A percentile compares a stretch with the other conserved stretches of the same genome.
Conservation (phyloP, 164 flowering plant genomes). For the Malania oleifera region DNA sequence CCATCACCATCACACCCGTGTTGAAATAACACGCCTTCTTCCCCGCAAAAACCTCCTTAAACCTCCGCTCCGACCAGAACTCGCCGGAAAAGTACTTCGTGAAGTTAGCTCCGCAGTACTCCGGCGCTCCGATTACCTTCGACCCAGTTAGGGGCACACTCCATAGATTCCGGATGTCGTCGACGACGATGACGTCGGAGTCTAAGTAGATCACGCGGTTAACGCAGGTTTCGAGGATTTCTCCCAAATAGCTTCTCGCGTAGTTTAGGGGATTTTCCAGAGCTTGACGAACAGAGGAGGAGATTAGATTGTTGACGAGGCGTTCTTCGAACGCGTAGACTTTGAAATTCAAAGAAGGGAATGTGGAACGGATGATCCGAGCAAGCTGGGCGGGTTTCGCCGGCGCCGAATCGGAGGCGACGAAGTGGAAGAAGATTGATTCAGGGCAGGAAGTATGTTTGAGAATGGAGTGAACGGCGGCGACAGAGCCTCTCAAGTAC, state of each 20-base stretch:
- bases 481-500: slow-evolving; percentile 36
- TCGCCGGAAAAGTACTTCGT: slow-evolving; percentile 38
- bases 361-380: slow-evolving; percentile 24
- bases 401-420: slow-evolving; percentile 24
- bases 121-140: slow-evolving; percentile 52
- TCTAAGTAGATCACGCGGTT: slow-evolving; percentile 54
- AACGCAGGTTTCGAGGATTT: slow-evolving; percentile 35
- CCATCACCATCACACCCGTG: slow-evolving; percentile 79
- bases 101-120: slow-evolving; percentile 52
- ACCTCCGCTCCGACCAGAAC: slow-evolving; percentile 43
- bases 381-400: background rate
- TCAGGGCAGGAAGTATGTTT: slow-evolving; percentile 47
- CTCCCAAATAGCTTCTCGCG: slow-evolving; percentile 55
- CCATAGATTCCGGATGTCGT: slow-evolving; percentile 55
- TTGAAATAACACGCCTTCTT: slow-evolving; percentile 61
- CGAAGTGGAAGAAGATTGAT: slow-evolving; percentile 41
- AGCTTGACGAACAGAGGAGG: slow-evolving; percentile 54
- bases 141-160: slow-evolving; percentile 24
- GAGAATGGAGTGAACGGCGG: slow-evolving; percentile 44
- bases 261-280: slow-evolving; percentile 62
- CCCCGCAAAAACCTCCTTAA: slow-evolving; percentile 31
- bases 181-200: slow-evolving; percentile 54
- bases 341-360: slow-evolving; percentile 45
- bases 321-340: slow-evolving; percentile 30
- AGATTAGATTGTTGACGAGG: slow-evolving; percentile 37